Evolutionary conservation across 2,329 filamentous ascomycete species (phyloP).

Genomic region (Biscogniauxia marginata): DNA sequence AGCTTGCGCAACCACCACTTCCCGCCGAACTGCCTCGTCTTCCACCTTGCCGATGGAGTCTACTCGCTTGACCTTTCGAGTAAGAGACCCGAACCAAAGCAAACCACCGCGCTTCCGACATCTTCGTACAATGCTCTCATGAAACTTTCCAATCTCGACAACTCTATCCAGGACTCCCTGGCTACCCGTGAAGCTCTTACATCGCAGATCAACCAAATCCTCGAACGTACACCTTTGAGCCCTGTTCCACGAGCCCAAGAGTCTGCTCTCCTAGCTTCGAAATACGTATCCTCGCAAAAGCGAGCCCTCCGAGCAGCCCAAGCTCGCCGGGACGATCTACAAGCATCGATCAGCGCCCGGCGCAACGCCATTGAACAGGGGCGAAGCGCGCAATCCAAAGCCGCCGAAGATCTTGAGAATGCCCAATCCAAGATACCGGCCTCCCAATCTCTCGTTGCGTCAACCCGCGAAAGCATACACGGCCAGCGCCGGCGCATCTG

Average conservation of each 20-base stretch:
- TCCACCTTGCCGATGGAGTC: slow-evolving; percentile 82
- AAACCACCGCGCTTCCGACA: slow-evolving; percentile 54
- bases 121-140: slow-evolving; percentile 88
- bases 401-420: slow-evolving; percentile 60
- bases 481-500: slow-evolving; percentile 89
- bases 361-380: slow-evolving; percentile 67
- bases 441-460: slow-evolving; percentile 53
- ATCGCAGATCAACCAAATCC: slow-evolving; percentile 69
- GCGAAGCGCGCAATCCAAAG: slow-evolving; percentile 55
- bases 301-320: slow-evolving; percentile 63
- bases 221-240: slow-evolving; percentile 42
- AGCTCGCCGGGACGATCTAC: slow-evolving; percentile 65
- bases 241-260: slow-evolving; percentile 50
- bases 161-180: slow-evolving; percentile 86
- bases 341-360: slow-evolving; percentile 63
- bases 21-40: slow-evolving; percentile 78
- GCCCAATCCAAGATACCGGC: slow-evolving; percentile 58
- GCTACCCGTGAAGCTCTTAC: slow-evolving; percentile 72
- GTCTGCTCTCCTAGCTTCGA: slow-evolving; percentile 45
- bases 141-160: slow-evolving; percentile 83
- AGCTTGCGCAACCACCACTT: slow-evolving; percentile 68
- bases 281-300: slow-evolving; percentile 61
- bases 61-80: slow-evolving; percentile 74
- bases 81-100: slow-evolving; percentile 49
- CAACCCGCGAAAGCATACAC: slow-evolving; percentile 64